Percentiles rank a stretch among this genome's conserved stretches.
Evolutionary conservation across 805 yeast genomes (phyloP).

Genomic region (Starmera pachycereana): DNA sequence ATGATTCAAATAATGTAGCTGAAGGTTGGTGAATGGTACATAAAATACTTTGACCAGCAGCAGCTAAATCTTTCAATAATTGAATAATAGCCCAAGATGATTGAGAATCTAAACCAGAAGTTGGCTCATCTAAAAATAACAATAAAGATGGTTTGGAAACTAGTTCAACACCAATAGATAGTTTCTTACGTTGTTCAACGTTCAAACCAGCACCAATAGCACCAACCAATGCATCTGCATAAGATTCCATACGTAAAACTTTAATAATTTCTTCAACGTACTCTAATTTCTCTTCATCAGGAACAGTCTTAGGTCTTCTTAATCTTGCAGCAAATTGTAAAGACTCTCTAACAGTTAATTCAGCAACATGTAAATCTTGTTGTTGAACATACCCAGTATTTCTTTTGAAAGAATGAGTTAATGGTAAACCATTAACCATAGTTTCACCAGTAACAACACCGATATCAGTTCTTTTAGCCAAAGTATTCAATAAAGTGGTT

Average conservation of each 20-base stretch:
- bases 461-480: slow-evolving; percentile 39
- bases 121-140: slow-evolving; percentile 49
- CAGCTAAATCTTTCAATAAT: slow-evolving; percentile 37
- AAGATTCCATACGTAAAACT: slow-evolving; percentile 39
- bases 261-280: slow-evolving; percentile 42
- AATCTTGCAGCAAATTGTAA: slow-evolving; percentile 40
- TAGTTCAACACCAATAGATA: slow-evolving; percentile 45
- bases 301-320: slow-evolving; percentile 31
- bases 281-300: slow-evolving; percentile 34
- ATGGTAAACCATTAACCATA: slow-evolving; percentile 42
- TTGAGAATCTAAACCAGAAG: slow-evolving; percentile 50
- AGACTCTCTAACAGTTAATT: slow-evolving; percentile 44
- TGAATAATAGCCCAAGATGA: slow-evolving; percentile 51
- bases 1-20: slow-evolving; percentile 46
- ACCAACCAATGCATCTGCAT: slow-evolving; percentile 37
- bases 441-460: slow-evolving; percentile 51
- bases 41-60: slow-evolving; percentile 45
- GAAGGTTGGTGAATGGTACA: slow-evolving; percentile 64
- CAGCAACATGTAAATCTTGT: slow-evolving; percentile 43
- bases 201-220: slow-evolving; percentile 42
- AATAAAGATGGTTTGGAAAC: slow-evolving; percentile 47
- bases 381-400: slow-evolving; percentile 52
- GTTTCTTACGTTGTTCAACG: slow-evolving; percentile 44
- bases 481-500: slow-evolving; percentile 42
- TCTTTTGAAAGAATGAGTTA: slow-evolving; percentile 42